phyloP scores from a whole-genome alignment of 352 stramenopile genomes.

The Poterioochromonas sp. region DNA sequence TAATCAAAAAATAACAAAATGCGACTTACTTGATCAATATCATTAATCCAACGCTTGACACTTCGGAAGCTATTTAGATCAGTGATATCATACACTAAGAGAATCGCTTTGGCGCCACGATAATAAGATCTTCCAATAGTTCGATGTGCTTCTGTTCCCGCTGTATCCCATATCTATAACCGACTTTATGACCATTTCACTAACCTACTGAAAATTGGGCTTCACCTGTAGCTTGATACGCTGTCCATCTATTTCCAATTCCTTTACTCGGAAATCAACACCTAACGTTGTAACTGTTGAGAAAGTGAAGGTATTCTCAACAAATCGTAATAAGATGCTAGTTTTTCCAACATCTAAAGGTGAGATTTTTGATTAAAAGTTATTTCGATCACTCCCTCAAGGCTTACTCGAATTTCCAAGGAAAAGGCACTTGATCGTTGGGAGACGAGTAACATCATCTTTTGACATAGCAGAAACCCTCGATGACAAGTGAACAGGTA shows the following conservation, averaged over 20 bases:
- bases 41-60: slow-evolving; percentile 81
- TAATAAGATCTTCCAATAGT: slow-evolving; percentile 91
- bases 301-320: background rate
- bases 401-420: no score
- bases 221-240: slow-evolving; percentile 99
- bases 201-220: no score
- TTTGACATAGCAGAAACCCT: no score
- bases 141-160: slow-evolving; percentile 84
- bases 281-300: background rate
- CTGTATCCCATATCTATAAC: slow-evolving; percentile 96
- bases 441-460: no score
- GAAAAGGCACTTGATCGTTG: no score
- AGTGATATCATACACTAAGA: slow-evolving; percentile 88
- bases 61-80: slow-evolving; percentile 82
- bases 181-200: no score
- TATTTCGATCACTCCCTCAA: no score
- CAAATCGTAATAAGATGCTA: background rate
- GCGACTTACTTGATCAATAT: slow-evolving; percentile 59
- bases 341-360: background rate
- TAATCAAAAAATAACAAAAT: no score
- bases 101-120: slow-evolving; percentile 60
- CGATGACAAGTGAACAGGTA: no score
- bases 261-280: background rate
- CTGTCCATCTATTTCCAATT: slow-evolving; percentile 95
- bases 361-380: no score